phyloP scores from a whole-genome alignment of 129 eudicot genomes.

The Daucus carota region DNA sequence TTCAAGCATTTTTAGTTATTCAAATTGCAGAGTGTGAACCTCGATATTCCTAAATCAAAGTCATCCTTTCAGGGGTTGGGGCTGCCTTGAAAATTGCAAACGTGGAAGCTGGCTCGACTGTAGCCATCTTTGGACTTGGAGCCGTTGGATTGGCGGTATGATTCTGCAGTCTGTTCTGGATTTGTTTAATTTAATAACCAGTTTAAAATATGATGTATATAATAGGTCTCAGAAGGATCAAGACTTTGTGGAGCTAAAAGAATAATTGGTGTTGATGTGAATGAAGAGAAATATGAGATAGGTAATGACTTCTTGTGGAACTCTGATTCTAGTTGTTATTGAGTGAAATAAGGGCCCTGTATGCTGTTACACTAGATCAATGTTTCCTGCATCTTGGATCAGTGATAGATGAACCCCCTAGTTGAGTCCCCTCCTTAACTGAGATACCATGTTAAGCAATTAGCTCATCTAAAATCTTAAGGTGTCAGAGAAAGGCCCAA shows the following conservation, averaged over 20 bases:
- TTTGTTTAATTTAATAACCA: not conserved
- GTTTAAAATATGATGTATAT: not conserved
- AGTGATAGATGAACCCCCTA: too few species aligned
- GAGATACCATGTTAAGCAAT: too few species aligned
- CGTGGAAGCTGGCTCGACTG: slow-evolving; percentile 62
- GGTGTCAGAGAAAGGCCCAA: too few species aligned
- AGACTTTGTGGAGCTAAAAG: slow-evolving; percentile 47
- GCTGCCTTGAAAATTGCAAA: slow-evolving; percentile 63
- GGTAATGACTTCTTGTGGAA: slow-evolving; percentile 17
- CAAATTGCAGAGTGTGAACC: not conserved
- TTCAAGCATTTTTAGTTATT: not conserved
- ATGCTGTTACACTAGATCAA: too few species aligned
- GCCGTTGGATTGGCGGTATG: slow-evolving; percentile 64
- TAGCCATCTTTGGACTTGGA: slow-evolving; percentile 63
- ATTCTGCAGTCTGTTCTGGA: not conserved
- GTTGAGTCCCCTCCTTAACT: too few species aligned
- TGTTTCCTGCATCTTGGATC: too few species aligned
- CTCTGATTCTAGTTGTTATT: not conserved
- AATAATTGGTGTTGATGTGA: slow-evolving; percentile 60
- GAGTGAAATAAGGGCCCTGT: not conserved
- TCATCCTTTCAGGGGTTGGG: slow-evolving; percentile 44
- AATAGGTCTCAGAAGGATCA: slow-evolving; percentile 67
- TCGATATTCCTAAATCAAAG: not conserved
- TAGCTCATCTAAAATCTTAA: too few species aligned
- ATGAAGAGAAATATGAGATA: slow-evolving; percentile 42